Evolutionary conservation across 169 alveolate genomes (phyloP), one percentile per base, ranked within the genome.

Genomic region (Cryptosporidium baileyi): DNA sequence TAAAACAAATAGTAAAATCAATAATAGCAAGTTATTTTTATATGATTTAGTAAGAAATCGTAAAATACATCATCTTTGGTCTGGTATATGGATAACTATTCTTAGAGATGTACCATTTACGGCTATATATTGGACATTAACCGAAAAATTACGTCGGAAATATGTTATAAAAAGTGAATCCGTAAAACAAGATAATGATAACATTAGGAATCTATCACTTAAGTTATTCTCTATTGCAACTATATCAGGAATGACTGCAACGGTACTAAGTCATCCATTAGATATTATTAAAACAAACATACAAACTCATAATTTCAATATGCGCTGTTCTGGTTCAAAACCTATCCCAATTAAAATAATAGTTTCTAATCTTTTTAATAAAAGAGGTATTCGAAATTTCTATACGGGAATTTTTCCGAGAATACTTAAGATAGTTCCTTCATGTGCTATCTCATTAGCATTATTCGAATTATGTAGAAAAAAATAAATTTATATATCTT

Each of bases 231-330:
- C 89, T 43, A 82, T 89, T 57, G 91, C 88, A 8, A 65, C 90
- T 28, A 24, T 89, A 15, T 82, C 90, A 57, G 89, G 91, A 26
- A 74, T 81, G 8, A 61, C 67, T 36, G 79, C 90, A 30, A 81
- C 92, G 1, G 63, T 74, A 32, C 40, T 89, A 28, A 89, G 88
- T 24, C 92, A 89, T 28, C 92, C 90, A n/a, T 19, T 89, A 41
- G 90, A 82, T 19, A 60, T 67, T 11, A 61, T 82, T 9, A 81
- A 89, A 61, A 89, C 92, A 4, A 89, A 89, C 38, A 74, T 81
- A 65, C 92, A 89, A 81, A 82, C 89, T 3, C 82, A 67, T 47
- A 63, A 74, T 54, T 51, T 51, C 26, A 19, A 51, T 51, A 51
- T 15, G 34, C 19, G 19, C 19, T 47, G 6, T 26, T 44, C 74